Conservation (phyloP, 2,329 filamentous ascomycete genomes). For the Thelonectria rubi region DNA sequence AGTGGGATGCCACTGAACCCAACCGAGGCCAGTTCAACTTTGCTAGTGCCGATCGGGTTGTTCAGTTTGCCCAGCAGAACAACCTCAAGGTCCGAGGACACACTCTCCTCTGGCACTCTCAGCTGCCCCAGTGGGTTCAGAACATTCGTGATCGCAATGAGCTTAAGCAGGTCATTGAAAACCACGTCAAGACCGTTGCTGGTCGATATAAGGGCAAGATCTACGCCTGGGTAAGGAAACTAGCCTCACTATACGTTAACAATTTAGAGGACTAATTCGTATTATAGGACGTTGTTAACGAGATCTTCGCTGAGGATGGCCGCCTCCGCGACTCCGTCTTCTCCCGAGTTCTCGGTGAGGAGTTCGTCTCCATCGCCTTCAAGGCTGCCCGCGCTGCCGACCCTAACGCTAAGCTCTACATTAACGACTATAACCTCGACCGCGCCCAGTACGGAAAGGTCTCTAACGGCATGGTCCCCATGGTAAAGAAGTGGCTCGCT, state of each 20-base stretch:
- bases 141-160: slow-evolving; percentile 60
- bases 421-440: slow-evolving; percentile 80
- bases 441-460: slow-evolving; percentile 68
- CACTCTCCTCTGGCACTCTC: slow-evolving; percentile 72
- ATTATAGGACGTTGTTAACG: slow-evolving; percentile 66
- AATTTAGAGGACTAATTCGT: background rate
- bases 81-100: slow-evolving; percentile 67
- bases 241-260: background rate
- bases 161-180: slow-evolving; percentile 65
- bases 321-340: slow-evolving; percentile 69
- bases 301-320: slow-evolving; percentile 71
- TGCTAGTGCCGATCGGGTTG: slow-evolving; percentile 65
- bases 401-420: slow-evolving; percentile 74
- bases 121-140: slow-evolving; percentile 67
- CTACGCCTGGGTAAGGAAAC: slow-evolving; percentile 57
- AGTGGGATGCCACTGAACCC: slow-evolving; percentile 70
- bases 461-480: slow-evolving; percentile 60
- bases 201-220: slow-evolving; percentile 72
- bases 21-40: slow-evolving; percentile 63
- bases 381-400: slow-evolving; percentile 72
- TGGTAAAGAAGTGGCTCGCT: slow-evolving; percentile 71
- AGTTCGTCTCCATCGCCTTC: slow-evolving; percentile 76
- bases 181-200: slow-evolving; percentile 67
- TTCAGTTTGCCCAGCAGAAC: slow-evolving; percentile 65
- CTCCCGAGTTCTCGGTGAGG: slow-evolving; percentile 73